Evolutionary conservation across 352 stramenopile genomes (phyloP).

Genomic region (Phytophthora podocarpi): DNA sequence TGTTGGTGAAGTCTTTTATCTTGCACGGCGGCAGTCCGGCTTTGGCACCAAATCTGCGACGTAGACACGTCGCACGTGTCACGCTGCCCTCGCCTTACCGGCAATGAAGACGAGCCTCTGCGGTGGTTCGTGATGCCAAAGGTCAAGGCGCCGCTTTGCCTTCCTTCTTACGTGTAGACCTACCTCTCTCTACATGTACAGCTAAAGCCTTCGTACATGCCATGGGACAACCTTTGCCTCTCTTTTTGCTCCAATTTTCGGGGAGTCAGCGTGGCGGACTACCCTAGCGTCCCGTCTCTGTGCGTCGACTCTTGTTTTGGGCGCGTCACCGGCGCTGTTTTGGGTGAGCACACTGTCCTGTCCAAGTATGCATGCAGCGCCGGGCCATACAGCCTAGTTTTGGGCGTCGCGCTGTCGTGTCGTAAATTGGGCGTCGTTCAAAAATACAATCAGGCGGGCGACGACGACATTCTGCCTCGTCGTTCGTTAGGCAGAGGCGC

Average conservation of each 20-base stretch:
- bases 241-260: background rate
- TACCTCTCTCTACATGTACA: too few species aligned
- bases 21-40: constrained; percentile 3
- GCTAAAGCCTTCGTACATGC: too few species aligned
- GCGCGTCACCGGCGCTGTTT: background rate
- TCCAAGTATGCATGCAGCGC: background rate
- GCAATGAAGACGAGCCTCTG: too few species aligned
- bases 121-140: too few species aligned
- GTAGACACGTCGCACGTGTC: too few species aligned
- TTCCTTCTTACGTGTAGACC: too few species aligned
- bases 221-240: background rate
- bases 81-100: too few species aligned
- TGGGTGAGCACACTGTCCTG: background rate
- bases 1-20: background rate
- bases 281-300: constrained; percentile 9
- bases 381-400: background rate
- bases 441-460: constrained; percentile 28
- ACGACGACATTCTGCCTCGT: too few species aligned
- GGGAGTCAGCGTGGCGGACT: constrained; percentile 22
- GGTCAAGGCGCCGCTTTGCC: too few species aligned
- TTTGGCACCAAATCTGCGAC: constrained; percentile 13
- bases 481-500: constrained; percentile 28
- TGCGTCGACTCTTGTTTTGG: constrained; percentile 2
- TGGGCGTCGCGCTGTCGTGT: constrained; percentile 3
- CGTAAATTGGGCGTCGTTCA: constrained; percentile 15